Conservation (phyloP, 306 rosid species). For the Datisca glomerata region DNA sequence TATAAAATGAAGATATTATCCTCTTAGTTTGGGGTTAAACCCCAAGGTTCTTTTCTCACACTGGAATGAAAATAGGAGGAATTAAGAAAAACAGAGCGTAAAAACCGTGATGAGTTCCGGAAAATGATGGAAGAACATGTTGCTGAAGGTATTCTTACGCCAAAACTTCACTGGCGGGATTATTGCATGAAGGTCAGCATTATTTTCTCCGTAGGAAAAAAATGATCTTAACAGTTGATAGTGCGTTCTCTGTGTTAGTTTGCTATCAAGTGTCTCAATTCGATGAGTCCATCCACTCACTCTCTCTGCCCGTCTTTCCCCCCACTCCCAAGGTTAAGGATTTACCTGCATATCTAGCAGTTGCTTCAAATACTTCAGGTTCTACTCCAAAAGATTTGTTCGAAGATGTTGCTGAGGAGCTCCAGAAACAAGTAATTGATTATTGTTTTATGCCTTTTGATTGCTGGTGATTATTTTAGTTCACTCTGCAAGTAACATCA, state of each 20-base stretch:
- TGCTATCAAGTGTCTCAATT: too few species aligned
- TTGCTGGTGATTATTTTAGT: conserved; percentile 8
- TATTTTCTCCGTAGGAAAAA: too few species aligned
- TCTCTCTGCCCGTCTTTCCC: conserved; percentile 16
- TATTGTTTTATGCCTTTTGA: conserved; percentile 14
- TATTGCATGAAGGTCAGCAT: conserved; percentile 52
- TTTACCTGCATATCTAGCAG: conserved; percentile 61
- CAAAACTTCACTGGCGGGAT: conserved; percentile 89
- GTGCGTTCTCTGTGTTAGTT: conserved; percentile 3
- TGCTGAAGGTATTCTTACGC: conserved; percentile 53
- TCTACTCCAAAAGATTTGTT: conserved; percentile 83
- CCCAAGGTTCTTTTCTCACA: conserved; percentile 15
- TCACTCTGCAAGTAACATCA: neutral
- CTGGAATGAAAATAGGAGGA: conserved; percentile 58
- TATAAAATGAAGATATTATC: too few species aligned
- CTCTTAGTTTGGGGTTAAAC: too few species aligned
- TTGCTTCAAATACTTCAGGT: conserved; percentile 74
- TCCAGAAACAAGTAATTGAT: conserved; percentile 61
- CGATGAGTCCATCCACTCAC: neutral
- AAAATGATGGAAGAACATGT: conserved; percentile 85
- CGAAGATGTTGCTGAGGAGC: conserved; percentile 82
- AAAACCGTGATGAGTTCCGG: conserved; percentile 88
- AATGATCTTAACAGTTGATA: too few species aligned
- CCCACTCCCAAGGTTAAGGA: conserved; percentile 92
- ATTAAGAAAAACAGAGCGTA: conserved; percentile 75